A percentile compares a stretch with the other conserved stretches of the same genome.
Evolutionary conservation across 257 asterid species (phyloP).

Genomic region (Solanum bulbocastanum): DNA sequence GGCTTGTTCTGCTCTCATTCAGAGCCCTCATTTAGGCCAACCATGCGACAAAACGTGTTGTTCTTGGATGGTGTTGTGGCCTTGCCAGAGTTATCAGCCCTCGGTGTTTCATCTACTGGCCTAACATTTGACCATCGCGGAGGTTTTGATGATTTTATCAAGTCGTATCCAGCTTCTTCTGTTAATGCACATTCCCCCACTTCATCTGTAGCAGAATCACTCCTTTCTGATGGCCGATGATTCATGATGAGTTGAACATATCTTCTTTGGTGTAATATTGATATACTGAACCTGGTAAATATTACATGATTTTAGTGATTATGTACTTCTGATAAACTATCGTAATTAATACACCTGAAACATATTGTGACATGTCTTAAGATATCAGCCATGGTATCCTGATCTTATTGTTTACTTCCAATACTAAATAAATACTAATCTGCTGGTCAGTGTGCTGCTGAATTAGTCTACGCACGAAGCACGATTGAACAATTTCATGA

Average conservation of each 20-base stretch:
- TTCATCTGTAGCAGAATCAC: background rate
- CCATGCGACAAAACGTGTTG: background rate
- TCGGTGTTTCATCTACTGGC: background rate
- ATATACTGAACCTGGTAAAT: background rate
- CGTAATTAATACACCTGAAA: background rate
- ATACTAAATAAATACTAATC: background rate
- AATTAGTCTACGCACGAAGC: background rate
- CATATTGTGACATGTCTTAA: background rate
- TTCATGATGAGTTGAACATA: background rate
- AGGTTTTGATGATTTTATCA: background rate
- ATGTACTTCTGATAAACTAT: background rate
- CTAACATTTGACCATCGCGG: background rate
- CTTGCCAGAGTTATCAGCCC: background rate
- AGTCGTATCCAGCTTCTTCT: background rate
- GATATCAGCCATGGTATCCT: background rate
- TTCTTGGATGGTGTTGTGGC: conserved; percentile 29
- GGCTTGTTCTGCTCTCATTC: background rate
- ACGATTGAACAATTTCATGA: background rate
- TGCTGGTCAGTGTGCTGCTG: background rate
- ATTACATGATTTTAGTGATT: background rate
- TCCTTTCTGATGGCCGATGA: background rate
- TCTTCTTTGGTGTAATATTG: background rate
- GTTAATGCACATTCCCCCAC: background rate
- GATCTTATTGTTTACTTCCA: background rate
- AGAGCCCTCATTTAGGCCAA: background rate